Percentiles rank a stretch among this genome's conserved stretches.
Conservation (phyloP, 2,329 filamentous ascomycete species). For the Aspergillus ochraceoroseus region DNA sequence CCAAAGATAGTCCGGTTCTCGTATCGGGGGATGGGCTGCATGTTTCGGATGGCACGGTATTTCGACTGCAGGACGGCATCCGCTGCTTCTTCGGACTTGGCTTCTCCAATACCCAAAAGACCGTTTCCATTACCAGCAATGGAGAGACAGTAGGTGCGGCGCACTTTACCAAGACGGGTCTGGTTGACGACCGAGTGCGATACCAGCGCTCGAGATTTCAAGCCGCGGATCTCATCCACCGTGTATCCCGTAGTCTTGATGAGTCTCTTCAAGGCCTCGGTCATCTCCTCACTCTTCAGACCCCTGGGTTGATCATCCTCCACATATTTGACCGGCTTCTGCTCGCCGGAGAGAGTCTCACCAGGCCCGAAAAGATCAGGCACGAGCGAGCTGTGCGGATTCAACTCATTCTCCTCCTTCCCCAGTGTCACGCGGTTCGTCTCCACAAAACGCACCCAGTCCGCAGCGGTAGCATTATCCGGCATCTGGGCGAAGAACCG, state of each 20-base stretch:
- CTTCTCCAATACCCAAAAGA: conserved; percentile 80
- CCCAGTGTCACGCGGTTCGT: conserved; percentile 49
- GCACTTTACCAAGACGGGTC: conserved; percentile 92
- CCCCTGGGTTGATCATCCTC: conserved; percentile 26
- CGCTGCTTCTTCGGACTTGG: conserved; percentile 71
- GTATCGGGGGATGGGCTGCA: conserved; percentile 87
- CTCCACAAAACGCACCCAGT: conserved; percentile 43
- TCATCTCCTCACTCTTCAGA: conserved; percentile 31
- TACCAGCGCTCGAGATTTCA: conserved; percentile 70
- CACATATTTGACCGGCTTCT: conserved; percentile 24
- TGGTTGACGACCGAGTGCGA: conserved; percentile 76
- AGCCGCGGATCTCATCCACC: conserved; percentile 43
- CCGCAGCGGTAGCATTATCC: conserved; percentile 45
- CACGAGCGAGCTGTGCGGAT: conserved; percentile 48
- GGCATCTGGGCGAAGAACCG: conserved; percentile 47
- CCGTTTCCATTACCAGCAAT: conserved; percentile 86
- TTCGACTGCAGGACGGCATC: conserved; percentile 68
- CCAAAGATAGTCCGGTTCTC: conserved; percentile 91
- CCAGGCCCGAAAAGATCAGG: conserved; percentile 49
- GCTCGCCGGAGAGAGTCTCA: conserved; percentile 32
- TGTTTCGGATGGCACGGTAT: conserved; percentile 79
- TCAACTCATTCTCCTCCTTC: conserved; percentile 48
- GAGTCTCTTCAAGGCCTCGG: conserved; percentile 46
- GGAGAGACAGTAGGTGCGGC: conserved; percentile 66
- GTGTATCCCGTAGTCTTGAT: conserved; percentile 55